Evolutionary conservation across 192 early-diverging fungal genomes (phyloP).

Genomic region (Coemansia sp.): DNA sequence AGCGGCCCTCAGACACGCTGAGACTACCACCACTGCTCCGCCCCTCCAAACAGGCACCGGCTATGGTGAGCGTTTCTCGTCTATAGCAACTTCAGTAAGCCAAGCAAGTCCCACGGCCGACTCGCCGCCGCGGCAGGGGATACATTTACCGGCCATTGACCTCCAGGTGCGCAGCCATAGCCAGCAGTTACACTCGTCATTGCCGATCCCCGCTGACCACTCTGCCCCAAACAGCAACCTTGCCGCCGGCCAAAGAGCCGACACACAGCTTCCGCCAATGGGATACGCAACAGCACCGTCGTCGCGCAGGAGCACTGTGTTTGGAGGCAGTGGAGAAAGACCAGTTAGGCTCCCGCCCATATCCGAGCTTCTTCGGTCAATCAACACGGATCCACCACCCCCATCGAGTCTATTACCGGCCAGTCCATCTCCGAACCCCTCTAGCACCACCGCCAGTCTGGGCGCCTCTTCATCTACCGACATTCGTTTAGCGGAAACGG

Average conservation of each 20-base stretch:
- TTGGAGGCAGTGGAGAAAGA: neutral
- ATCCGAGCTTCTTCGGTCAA: constrained; percentile 32
- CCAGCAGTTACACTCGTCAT: neutral
- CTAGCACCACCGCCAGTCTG: too few species aligned
- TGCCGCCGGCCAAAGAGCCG: neutral
- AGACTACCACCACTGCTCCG: too few species aligned
- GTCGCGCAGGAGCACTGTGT: constrained; percentile 10
- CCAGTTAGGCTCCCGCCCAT: constrained; percentile 32
- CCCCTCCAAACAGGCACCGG: neutral
- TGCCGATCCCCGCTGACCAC: neutral
- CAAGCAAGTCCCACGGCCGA: neutral
- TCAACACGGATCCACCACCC: constrained; percentile 3
- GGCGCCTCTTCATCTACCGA: neutral
- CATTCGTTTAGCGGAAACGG: neutral
- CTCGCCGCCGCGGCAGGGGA: neutral
- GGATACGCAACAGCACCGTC: constrained; percentile 11
- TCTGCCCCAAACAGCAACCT: neutral
- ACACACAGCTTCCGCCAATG: neutral
- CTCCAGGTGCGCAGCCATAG: neutral
- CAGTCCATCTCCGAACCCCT: too few species aligned
- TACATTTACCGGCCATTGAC: neutral
- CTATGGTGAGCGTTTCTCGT: neutral
- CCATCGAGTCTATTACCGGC: neutral
- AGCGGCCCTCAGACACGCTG: neutral
- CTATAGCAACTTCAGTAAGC: neutral